A percentile compares a stretch with the other conserved stretches of the same genome.
Evolutionary conservation across 495 filamentous ascomycete genomes (phyloP).

Genomic region (Acidomyces sp.): DNA sequence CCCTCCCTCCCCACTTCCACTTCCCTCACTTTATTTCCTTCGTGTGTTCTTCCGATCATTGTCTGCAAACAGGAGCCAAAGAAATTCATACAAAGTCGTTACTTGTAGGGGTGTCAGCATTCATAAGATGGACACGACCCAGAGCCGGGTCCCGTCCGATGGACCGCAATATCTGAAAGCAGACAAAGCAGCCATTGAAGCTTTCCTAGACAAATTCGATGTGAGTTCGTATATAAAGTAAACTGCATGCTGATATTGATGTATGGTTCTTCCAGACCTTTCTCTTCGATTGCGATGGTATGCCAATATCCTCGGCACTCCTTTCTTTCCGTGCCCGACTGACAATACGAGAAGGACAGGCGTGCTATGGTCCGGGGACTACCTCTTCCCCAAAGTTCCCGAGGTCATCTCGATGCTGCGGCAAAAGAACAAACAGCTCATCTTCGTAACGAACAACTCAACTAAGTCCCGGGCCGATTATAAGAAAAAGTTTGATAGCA

Average conservation of each 20-base stretch:
- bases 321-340: constrained; percentile 13
- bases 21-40: no score
- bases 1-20: no score
- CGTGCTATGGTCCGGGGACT: constrained; percentile 90
- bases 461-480: constrained; percentile 91
- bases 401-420: constrained; percentile 74
- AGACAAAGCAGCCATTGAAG: constrained; percentile 55
- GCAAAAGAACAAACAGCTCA: constrained; percentile 70
- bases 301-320: constrained; percentile 13
- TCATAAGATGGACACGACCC: no score
- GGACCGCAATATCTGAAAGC: constrained; percentile 66
- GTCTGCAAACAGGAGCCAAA: no score
- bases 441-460: constrained; percentile 98
- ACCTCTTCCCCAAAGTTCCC: constrained; percentile 66
- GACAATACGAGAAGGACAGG: constrained; percentile 44
- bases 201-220: constrained; percentile 83
- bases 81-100: no score
- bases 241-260: constrained; percentile 3
- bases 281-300: constrained; percentile 95
- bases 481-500: constrained; percentile 69
- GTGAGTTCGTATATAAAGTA: constrained; percentile 40
- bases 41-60: no score
- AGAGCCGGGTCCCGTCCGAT: no score
- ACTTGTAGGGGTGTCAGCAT: no score
- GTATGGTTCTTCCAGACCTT: constrained; percentile 51